Evolutionary conservation across 352 stramenopile genomes (phyloP).

Genomic region (Thalassiosira hispida): DNA sequence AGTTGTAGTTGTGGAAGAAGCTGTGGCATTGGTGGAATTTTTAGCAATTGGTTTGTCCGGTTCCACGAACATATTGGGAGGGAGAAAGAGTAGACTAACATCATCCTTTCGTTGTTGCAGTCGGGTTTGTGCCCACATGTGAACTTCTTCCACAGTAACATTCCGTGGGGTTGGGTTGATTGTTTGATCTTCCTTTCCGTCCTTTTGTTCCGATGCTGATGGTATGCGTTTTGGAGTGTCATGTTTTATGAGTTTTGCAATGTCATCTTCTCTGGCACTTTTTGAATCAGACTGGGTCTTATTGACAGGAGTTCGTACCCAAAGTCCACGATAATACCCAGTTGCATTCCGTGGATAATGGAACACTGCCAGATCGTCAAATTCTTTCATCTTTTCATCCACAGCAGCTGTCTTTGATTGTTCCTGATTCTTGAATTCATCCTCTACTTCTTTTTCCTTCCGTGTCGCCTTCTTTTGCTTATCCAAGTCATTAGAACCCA

Average conservation of each 20-base stretch:
- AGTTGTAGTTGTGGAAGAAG: no score
- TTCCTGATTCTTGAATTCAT: not conserved
- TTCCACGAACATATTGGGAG: constrained; percentile 40
- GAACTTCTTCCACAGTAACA: constrained; percentile 38
- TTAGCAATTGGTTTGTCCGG: constrained; percentile 1
- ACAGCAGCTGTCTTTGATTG: not conserved
- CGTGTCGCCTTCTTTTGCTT: not conserved
- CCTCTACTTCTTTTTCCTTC: not conserved
- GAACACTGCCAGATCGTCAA: constrained; percentile 48
- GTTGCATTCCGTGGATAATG: constrained; percentile 85
- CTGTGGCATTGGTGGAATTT: no score
- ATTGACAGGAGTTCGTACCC: constrained; percentile 47
- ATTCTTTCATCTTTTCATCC: constrained; percentile 17
- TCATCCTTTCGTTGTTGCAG: constrained; percentile 31
- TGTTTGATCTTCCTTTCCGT: not conserved
- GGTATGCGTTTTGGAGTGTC: not conserved
- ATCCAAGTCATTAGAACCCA: no score
- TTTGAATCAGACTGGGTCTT: not conserved
- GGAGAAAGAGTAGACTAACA: constrained; percentile 51
- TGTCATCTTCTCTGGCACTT: constrained; percentile 8
- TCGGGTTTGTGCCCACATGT: constrained; percentile 44
- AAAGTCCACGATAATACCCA: constrained; percentile 82
- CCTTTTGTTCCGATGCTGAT: constrained; percentile 3
- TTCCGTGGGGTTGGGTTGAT: not conserved
- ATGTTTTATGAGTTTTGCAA: not conserved